A percentile compares a stretch with the other conserved stretches of the same genome.
These are phyloP conservation scores for Rosa chinensis DNA, from an alignment of 306 rosid genomes.

Conservation along the genomic window DNA sequence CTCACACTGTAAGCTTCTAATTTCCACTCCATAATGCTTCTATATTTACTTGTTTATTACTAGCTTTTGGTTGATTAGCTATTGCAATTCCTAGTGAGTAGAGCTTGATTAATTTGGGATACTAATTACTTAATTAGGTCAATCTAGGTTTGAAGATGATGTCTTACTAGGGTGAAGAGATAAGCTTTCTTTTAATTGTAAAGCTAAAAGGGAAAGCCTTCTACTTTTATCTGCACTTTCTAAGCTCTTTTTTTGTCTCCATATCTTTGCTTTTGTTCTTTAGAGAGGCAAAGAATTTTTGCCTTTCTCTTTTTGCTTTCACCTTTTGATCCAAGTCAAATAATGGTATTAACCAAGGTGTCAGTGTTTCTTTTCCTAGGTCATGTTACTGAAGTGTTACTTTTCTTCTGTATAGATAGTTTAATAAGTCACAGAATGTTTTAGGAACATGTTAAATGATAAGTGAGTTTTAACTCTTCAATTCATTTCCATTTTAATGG, in stretches of 20 bases:
- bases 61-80: neutral
- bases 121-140: neutral
- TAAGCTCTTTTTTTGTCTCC: slow-evolving; percentile 13
- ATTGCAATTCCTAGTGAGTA: neutral
- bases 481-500: neutral
- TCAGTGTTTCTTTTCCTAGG: neutral
- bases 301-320: slow-evolving; percentile 9
- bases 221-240: slow-evolving; percentile 28
- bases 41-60: neutral
- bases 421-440: neutral
- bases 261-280: slow-evolving; percentile 28
- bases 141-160: neutral
- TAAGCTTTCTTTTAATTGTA: neutral
- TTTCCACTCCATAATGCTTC: neutral
- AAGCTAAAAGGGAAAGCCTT: neutral
- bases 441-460: neutral
- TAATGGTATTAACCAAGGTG: neutral
- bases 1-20: slow-evolving; percentile 55
- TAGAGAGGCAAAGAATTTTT: slow-evolving; percentile 3
- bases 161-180: neutral
- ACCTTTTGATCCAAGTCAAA: slow-evolving; percentile 13
- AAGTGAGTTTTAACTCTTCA: neutral
- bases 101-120: neutral
- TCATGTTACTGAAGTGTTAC: slow-evolving; percentile 15
- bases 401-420: neutral